A percentile compares a stretch with the other conserved stretches of the same genome.
phyloP scores from a whole-genome alignment of 306 rosid genomes.

The Begonia fuchsioides region DNA sequence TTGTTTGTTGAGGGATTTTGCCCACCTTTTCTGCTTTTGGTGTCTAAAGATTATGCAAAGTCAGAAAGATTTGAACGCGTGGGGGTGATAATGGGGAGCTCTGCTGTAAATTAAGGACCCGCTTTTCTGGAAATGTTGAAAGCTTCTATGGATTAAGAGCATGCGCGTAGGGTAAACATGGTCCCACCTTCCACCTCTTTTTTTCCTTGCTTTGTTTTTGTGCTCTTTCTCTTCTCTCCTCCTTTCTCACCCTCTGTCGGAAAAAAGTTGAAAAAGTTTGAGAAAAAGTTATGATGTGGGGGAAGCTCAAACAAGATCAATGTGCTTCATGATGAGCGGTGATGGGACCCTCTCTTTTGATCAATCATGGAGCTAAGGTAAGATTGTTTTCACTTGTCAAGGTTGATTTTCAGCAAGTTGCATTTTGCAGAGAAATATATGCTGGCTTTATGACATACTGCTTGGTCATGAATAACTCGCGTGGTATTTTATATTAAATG shows the following conservation, averaged over 20 bases:
- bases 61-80: constrained; percentile 33
- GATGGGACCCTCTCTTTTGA: constrained; percentile 22
- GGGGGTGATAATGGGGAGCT: constrained; percentile 50
- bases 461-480: background rate
- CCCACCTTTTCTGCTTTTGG: constrained; percentile 33
- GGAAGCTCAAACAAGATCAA: constrained; percentile 26
- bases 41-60: constrained; percentile 30
- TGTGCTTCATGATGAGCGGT: constrained; percentile 30
- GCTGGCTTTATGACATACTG: constrained; percentile 7
- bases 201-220: constrained; percentile 23
- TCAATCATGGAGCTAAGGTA: constrained; percentile 29
- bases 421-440: constrained; percentile 20
- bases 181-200: constrained; percentile 47
- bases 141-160: constrained; percentile 43
- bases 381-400: constrained; percentile 42
- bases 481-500: background rate
- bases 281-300: constrained; percentile 37
- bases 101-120: constrained; percentile 49
- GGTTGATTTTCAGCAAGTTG: constrained; percentile 7
- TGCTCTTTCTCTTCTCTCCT: constrained; percentile 31
- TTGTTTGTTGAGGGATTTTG: constrained; percentile 33
- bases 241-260: constrained; percentile 27
- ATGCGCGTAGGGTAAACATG: constrained; percentile 66
- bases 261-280: constrained; percentile 23
- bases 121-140: constrained; percentile 31